Evolutionary conservation across 345 rosid species (phyloP).

Genomic region (Rhodamnia argentea): DNA sequence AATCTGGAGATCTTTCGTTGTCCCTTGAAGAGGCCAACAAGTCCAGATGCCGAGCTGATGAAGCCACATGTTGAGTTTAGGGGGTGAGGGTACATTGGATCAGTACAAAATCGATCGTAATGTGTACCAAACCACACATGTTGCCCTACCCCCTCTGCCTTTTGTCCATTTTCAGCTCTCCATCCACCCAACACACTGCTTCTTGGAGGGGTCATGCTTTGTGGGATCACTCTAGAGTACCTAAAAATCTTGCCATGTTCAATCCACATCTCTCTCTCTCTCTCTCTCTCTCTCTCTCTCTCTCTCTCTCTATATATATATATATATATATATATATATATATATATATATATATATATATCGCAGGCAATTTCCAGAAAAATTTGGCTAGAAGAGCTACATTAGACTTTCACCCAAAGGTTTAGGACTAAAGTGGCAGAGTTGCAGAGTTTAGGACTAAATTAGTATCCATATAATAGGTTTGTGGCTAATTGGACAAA

Average conservation of each 20-base stretch:
- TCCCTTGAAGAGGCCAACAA: not conserved
- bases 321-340: too few relatives aligned
- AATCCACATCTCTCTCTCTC: too few relatives aligned
- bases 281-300: too few relatives aligned
- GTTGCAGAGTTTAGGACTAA: not conserved
- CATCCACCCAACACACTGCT: not conserved
- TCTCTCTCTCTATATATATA: too few relatives aligned
- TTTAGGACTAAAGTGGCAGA: not conserved
- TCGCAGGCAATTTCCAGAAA: too few relatives aligned
- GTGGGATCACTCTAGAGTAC: not conserved
- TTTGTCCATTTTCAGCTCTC: not conserved
- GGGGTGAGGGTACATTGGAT: not conserved
- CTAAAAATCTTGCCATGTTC: not conserved
- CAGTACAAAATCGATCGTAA: not conserved
- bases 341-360: too few relatives aligned
- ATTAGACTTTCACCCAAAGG: accelerated
- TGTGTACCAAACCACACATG: not conserved
- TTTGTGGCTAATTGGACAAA: not conserved
- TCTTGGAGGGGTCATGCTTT: not conserved
- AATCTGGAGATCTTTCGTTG: not conserved
- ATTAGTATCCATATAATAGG: accelerated
- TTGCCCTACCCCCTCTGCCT: too few relatives aligned
- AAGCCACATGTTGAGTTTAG: not conserved
- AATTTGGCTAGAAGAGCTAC: not conserved
- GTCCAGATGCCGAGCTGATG: not conserved